Conservation (phyloP, 2,329 filamentous ascomycete species). For the Fusarium mundagurra region DNA sequence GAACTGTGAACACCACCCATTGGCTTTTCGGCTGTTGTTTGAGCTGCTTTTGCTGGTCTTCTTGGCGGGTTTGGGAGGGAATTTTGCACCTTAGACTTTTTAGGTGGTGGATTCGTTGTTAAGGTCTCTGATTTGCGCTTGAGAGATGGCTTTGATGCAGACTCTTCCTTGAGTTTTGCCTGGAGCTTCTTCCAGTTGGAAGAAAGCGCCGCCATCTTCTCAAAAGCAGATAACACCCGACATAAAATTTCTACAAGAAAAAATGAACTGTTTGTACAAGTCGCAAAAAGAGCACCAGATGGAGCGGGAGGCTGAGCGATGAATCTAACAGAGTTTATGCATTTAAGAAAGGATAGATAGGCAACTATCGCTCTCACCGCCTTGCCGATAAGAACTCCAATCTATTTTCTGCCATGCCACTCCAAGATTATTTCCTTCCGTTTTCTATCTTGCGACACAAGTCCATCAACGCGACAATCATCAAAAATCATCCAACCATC, state of each 20-base stretch:
- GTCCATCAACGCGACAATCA: slow-evolving; percentile 35
- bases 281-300: neutral
- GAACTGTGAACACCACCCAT: slow-evolving; percentile 70
- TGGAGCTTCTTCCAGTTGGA: slow-evolving; percentile 85
- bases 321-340: slow-evolving; percentile 36
- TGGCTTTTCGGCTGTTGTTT: slow-evolving; percentile 19
- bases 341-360: slow-evolving; percentile 36
- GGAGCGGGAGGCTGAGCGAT: slow-evolving; percentile 14
- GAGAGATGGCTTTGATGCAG: slow-evolving; percentile 49
- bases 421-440: slow-evolving; percentile 34
- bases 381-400: slow-evolving; percentile 35
- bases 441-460: slow-evolving; percentile 16
- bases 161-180: slow-evolving; percentile 64
- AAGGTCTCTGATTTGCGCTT: slow-evolving; percentile 55
- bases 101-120: slow-evolving; percentile 31
- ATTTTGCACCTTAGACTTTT: slow-evolving; percentile 45
- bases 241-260: neutral
- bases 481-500: slow-evolving; percentile 31
- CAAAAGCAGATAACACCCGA: neutral
- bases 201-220: slow-evolving; percentile 60
- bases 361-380: slow-evolving; percentile 36
- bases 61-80: slow-evolving; percentile 4
- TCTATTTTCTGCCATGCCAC: slow-evolving; percentile 44
- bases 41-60: slow-evolving; percentile 1
- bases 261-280: slow-evolving; percentile 1